Percentiles rank a stretch among this genome's conserved stretches.
phyloP scores from a whole-genome alignment of 1,284 basidiomycete species.

The Sanghuangporus weigelae region DNA sequence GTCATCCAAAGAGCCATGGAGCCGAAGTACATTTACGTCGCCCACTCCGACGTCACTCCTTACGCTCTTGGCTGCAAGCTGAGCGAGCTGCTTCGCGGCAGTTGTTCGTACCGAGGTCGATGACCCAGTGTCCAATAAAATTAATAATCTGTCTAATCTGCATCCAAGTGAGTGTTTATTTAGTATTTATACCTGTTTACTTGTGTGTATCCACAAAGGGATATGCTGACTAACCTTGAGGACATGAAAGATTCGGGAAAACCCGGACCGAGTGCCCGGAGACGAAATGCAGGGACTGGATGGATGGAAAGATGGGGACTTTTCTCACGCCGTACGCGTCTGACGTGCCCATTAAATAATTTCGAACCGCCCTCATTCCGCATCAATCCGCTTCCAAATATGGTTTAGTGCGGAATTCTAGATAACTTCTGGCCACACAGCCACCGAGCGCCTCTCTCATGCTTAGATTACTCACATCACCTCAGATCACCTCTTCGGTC shows the following conservation, averaged over 20 bases:
- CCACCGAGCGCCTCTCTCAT: not conserved
- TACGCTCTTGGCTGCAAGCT: constrained; percentile 80
- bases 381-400: not conserved
- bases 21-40: constrained; percentile 59
- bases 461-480: not conserved
- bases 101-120: constrained; percentile 81
- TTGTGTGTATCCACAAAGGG: not conserved
- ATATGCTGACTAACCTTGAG: constrained; percentile 13
- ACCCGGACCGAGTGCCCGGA: constrained; percentile 10
- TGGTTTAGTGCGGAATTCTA: not conserved
- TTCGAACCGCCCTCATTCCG: not conserved
- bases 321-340: constrained; percentile 13
- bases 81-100: constrained; percentile 89
- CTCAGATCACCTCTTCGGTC: not conserved
- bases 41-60: constrained; percentile 78
- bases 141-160: constrained; percentile 89
- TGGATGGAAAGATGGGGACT: constrained; percentile 2
- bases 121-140: constrained; percentile 87
- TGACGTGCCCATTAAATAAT: not conserved
- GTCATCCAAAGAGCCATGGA: constrained; percentile 54
- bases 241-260: constrained; percentile 25
- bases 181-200: not conserved
- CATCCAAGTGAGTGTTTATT: not conserved
- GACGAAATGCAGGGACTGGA: not conserved
- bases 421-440: not conserved